phyloP scores from a whole-genome alignment of 2,329 filamentous ascomycete genomes.

The Ciborinia camelliae region DNA sequence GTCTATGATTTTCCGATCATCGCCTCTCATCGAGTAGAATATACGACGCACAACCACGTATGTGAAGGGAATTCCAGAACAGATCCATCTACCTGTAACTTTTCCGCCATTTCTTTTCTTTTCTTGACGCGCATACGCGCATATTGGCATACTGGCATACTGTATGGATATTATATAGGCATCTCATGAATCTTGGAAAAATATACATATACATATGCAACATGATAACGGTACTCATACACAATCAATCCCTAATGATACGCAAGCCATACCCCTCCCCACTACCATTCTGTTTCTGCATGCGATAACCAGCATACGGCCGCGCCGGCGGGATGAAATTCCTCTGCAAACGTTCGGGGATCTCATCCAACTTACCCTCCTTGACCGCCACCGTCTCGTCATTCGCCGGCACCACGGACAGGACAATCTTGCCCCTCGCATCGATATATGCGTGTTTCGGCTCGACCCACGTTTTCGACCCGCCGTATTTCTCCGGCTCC shows the following conservation, averaged over 20 bases:
- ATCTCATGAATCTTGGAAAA: neutral
- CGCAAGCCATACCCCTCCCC: conserved; percentile 9
- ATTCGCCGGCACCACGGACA: conserved; percentile 31
- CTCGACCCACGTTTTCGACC: conserved; percentile 35
- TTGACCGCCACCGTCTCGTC: conserved; percentile 32
- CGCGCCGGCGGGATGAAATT: neutral
- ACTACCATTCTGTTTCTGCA: conserved; percentile 1
- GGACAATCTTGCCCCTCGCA: conserved; percentile 32
- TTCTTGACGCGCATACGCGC: too few relatives aligned
- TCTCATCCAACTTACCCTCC: conserved; percentile 29
- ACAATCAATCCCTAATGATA: neutral
- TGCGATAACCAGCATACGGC: too few relatives aligned
- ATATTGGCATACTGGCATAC: too few relatives aligned
- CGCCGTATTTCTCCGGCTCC: conserved; percentile 34
- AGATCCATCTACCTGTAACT: neutral
- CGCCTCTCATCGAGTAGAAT: too few relatives aligned
- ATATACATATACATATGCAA: conserved; percentile 14
- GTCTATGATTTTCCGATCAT: too few relatives aligned
- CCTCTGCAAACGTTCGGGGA: conserved; percentile 12
- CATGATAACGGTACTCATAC: conserved; percentile 11
- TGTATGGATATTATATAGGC: neutral
- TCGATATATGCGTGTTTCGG: conserved; percentile 33
- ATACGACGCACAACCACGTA: too few relatives aligned
- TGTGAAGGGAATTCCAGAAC: too few relatives aligned
- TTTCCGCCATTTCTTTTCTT: neutral